Conservation (phyloP, 2,329 filamentous ascomycete genomes). For the Acrodontium crateriforme region DNA sequence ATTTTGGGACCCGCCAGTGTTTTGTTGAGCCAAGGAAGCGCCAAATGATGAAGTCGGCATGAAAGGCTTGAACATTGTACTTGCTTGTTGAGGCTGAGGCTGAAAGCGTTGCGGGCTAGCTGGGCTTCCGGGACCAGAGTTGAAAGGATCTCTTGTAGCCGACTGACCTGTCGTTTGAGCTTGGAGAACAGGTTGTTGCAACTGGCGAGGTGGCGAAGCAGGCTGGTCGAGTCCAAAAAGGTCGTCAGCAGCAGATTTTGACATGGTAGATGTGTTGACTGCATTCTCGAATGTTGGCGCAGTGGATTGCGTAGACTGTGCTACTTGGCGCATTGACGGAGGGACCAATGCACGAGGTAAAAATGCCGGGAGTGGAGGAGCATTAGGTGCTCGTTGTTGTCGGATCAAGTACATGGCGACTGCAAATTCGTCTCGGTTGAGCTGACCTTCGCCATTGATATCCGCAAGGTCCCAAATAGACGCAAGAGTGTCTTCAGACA, state of each 20-base stretch:
- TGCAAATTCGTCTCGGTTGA: conserved; percentile 83
- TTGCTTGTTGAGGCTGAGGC: conserved; percentile 17
- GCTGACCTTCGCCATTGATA: conserved; percentile 74
- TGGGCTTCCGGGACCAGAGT: conserved; percentile 36
- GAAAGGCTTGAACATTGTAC: conserved; percentile 68
- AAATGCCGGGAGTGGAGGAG: conserved; percentile 55
- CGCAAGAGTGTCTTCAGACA: conserved; percentile 77
- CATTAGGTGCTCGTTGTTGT: conserved; percentile 65
- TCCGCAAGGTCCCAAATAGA: conserved; percentile 97
- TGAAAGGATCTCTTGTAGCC: conserved; percentile 46
- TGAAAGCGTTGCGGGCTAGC: conserved; percentile 35
- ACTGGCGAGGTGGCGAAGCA: conserved; percentile 14
- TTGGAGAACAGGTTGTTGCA: conserved; percentile 39
- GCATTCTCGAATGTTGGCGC: conserved; percentile 39
- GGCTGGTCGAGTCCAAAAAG: conserved; percentile 81
- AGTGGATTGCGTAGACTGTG: conserved; percentile 36
- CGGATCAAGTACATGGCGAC: conserved; percentile 96
- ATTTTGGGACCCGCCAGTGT: conserved; percentile 50
- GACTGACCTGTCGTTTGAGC: conserved; percentile 68
- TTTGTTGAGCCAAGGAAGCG: conserved; percentile 61
- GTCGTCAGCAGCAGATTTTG: conserved; percentile 81
- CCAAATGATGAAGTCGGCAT: conserved; percentile 87
- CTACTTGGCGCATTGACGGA: conserved; percentile 62
- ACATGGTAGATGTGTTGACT: conserved; percentile 32
- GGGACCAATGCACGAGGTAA: conserved; percentile 73